Conservation (phyloP, 2,329 filamentous ascomycete genomes). For the Botryosphaeria agaves region DNA sequence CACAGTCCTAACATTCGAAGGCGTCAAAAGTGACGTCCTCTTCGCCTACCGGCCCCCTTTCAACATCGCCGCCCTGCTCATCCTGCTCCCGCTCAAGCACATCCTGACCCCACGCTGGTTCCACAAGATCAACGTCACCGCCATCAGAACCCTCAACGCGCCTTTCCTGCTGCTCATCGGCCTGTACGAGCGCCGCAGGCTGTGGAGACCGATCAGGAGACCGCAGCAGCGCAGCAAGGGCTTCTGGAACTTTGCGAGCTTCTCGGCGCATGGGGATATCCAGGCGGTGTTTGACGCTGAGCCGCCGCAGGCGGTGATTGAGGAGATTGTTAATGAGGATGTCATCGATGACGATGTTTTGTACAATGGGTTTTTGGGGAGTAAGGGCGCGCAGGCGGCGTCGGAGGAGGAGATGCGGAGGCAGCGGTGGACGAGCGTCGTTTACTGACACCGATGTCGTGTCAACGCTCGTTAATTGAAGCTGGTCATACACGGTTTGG, state of each 20-base stretch:
- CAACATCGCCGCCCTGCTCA: constrained; percentile 59
- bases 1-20: constrained; percentile 68
- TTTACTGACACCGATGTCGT: no score
- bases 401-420: no score
- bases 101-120: constrained; percentile 71
- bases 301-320: constrained; percentile 38
- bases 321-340: constrained; percentile 31
- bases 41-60: constrained; percentile 73
- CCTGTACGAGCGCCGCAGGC: constrained; percentile 48
- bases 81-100: constrained; percentile 63
- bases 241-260: constrained; percentile 51
- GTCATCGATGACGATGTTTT: constrained; percentile 26
- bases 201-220: constrained; percentile 36
- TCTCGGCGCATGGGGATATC: constrained; percentile 55
- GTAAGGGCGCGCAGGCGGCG: no score
- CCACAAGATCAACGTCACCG: constrained; percentile 72
- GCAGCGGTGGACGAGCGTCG: no score
- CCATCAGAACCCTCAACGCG: constrained; percentile 56
- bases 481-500: no score
- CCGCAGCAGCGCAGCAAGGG: constrained; percentile 19
- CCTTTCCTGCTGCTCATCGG: constrained; percentile 58
- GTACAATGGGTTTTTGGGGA: constrained; percentile 20
- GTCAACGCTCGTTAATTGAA: no score
- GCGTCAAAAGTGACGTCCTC: constrained; percentile 69
- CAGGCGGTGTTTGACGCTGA: constrained; percentile 56